Percentiles rank a stretch among this genome's conserved stretches.
Evolutionary conservation across 2,329 filamentous ascomycete genomes (phyloP).

Genomic region (Ascochyta rabiei): DNA sequence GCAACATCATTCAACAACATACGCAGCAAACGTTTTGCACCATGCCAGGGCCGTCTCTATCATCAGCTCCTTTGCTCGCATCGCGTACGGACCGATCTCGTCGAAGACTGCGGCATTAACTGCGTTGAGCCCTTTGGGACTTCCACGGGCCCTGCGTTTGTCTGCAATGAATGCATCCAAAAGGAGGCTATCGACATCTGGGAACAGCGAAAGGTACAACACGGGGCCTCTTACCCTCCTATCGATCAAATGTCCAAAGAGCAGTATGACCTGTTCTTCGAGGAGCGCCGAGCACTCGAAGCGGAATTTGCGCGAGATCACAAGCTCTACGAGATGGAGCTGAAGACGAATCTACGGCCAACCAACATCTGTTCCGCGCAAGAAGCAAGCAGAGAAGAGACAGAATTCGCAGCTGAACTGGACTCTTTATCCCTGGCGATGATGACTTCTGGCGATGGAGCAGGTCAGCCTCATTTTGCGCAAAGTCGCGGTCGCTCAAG

Average conservation of each 20-base stretch:
- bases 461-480: slow-evolving; percentile 9
- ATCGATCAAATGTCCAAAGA: slow-evolving; percentile 39
- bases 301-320: slow-evolving; percentile 35
- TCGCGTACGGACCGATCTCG: slow-evolving; percentile 43
- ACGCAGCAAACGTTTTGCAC: slow-evolving; percentile 38
- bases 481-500: slow-evolving; percentile 29
- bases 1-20: slow-evolving; percentile 26
- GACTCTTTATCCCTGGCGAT: slow-evolving; percentile 41
- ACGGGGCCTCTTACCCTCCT: slow-evolving; percentile 36
- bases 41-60: slow-evolving; percentile 44
- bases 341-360: slow-evolving; percentile 32
- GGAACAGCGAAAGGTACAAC: slow-evolving; percentile 34
- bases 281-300: slow-evolving; percentile 37
- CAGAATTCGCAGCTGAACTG: slow-evolving; percentile 38
- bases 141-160: slow-evolving; percentile 27
- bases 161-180: slow-evolving; percentile 44
- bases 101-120: slow-evolving; percentile 45
- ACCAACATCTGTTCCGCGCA: slow-evolving; percentile 39
- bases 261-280: slow-evolving; percentile 42
- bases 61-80: slow-evolving; percentile 46
- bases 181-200: slow-evolving; percentile 36
- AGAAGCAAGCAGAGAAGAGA: slow-evolving; percentile 40
- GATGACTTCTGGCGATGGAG: slow-evolving; percentile 29
- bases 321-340: slow-evolving; percentile 32
- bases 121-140: slow-evolving; percentile 39